Evolutionary conservation across 1,284 basidiomycete genomes (phyloP).

Genomic region (Malassezia furfur): DNA sequence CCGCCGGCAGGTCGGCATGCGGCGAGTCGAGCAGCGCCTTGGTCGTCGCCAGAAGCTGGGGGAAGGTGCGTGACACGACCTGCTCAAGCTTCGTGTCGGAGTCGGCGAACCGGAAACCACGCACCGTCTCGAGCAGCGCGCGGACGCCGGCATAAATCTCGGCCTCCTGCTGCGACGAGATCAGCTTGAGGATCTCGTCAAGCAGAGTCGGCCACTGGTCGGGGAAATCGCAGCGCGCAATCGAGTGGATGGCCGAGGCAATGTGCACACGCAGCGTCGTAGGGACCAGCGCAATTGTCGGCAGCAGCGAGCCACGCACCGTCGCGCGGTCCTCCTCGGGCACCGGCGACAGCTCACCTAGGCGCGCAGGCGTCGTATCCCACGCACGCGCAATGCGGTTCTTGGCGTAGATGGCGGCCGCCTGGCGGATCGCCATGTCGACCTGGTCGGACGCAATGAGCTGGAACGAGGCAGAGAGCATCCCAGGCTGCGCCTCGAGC

Average conservation of each 20-base stretch:
- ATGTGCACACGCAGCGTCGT: conserved; percentile 33
- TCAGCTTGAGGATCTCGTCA: conserved; percentile 31
- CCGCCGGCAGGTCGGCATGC: conserved; percentile 27
- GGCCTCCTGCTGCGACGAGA: conserved; percentile 26
- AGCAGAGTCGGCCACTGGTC: conserved; percentile 38
- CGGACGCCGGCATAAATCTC: conserved; percentile 36
- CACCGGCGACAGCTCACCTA: conserved; percentile 18
- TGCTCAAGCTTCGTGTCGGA: conserved; percentile 35
- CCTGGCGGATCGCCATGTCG: conserved; percentile 35
- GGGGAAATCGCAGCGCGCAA: conserved; percentile 39
- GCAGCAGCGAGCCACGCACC: conserved; percentile 29
- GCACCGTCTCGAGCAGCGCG: conserved; percentile 40
- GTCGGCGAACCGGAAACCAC: conserved; percentile 38
- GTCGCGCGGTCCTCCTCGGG: conserved; percentile 26
- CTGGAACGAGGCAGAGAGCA: conserved; percentile 41
- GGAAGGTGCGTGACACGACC: conserved; percentile 34
- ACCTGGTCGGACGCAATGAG: conserved; percentile 29
- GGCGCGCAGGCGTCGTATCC: conserved; percentile 24
- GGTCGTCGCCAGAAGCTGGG: conserved; percentile 31
- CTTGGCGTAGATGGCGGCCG: conserved; percentile 41
- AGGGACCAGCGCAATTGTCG: conserved; percentile 31
- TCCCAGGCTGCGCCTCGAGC: conserved; percentile 40
- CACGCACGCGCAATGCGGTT: conserved; percentile 40
- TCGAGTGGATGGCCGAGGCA: conserved; percentile 28
- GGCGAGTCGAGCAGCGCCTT: conserved; percentile 30